These are phyloP conservation scores for Scedosporium minutisporum DNA, from an alignment of 2,329 filamentous ascomycete genomes.

Conservation along the genomic window DNA sequence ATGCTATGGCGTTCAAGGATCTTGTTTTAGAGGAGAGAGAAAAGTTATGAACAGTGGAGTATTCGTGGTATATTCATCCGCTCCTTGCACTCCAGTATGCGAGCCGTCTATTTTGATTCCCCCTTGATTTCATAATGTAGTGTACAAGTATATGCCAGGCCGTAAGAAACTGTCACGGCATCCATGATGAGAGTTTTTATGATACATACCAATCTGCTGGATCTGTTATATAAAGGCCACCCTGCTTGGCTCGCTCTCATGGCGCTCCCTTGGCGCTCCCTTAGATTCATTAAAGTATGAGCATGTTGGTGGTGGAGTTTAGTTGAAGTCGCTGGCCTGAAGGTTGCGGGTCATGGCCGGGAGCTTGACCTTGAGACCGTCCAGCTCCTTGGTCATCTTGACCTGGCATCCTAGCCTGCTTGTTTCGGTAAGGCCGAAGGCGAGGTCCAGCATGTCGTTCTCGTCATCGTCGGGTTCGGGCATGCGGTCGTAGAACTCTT, in stretches of 20 bases:
- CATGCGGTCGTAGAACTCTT: constrained; percentile 68
- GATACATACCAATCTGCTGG: background rate
- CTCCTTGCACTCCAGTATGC: background rate
- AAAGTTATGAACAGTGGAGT: background rate
- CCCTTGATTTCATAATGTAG: background rate
- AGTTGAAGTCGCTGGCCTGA: constrained; percentile 83
- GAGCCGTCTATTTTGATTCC: background rate
- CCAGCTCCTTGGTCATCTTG: constrained; percentile 78
- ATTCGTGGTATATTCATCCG: constrained; percentile 1
- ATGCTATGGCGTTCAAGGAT: background rate
- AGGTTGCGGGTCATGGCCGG: constrained; percentile 93
- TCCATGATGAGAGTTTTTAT: background rate
- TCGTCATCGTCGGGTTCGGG: constrained; percentile 69
- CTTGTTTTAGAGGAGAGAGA: background rate
- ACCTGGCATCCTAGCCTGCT: constrained; percentile 81
- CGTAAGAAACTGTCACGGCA: background rate
- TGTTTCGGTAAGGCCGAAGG: constrained; percentile 83
- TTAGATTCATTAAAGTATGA: background rate
- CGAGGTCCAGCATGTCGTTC: constrained; percentile 85
- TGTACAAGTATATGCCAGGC: constrained; percentile 7
- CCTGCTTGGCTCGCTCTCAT: background rate
- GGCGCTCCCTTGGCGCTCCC: background rate
- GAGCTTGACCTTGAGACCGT: constrained; percentile 75
- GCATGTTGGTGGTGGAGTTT: constrained; percentile 8
- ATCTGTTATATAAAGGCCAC: background rate